Base-by-base conservation (phyloP, 805 yeast species). In the Zygosaccharomyces bailii region DNA sequence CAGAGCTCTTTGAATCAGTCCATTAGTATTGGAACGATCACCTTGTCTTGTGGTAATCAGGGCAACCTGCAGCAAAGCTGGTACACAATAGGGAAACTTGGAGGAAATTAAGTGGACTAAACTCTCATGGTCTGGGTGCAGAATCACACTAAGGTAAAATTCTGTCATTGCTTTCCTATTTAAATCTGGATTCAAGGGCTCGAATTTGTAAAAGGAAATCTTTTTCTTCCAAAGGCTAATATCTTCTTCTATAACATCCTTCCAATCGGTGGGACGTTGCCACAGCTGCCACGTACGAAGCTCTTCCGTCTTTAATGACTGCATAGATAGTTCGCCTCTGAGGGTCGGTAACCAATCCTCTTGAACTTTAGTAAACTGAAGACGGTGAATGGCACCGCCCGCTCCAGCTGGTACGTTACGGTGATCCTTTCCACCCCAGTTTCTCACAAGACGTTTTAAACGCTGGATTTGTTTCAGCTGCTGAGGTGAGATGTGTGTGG, bases 381-480 rank as follows among this genome's bases (percentile, higher is more conserved):
- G 66, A 53, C 84, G 84, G 50, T 88, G 73, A 0, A 79, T 65
- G 0, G 86, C 78, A 18, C 64, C 56, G 18, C 66, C 65, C 2
- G 64, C 60, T 1, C 67, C 67, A 20, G 91, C 91, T 0, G 96
- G 96, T 2, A 86, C 77, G 4, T 79, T 68, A 38, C 84, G 66
- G 49, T 82, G 78, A 56, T 86, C 95, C 50, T 78, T 76, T 0
- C 95, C 95, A 35, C 88, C 84, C 96, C 96, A 87, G 18, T 88
- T 89, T 54, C 86, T 73, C 0, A 86, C 79, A n/a, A 65, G 74
- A 50, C 63, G 73, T 23, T 68, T 66, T 41, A 71, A 42, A 33
- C 63, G 73, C 54, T 79, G 82, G 52, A 83, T 76, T 55, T 82
- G 86, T 40, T 72, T 76, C 45, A 84, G 62, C 14, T 79, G 75